phyloP scores from a whole-genome alignment of 2,329 filamentous ascomycete species.

The Drechslera avenae region DNA sequence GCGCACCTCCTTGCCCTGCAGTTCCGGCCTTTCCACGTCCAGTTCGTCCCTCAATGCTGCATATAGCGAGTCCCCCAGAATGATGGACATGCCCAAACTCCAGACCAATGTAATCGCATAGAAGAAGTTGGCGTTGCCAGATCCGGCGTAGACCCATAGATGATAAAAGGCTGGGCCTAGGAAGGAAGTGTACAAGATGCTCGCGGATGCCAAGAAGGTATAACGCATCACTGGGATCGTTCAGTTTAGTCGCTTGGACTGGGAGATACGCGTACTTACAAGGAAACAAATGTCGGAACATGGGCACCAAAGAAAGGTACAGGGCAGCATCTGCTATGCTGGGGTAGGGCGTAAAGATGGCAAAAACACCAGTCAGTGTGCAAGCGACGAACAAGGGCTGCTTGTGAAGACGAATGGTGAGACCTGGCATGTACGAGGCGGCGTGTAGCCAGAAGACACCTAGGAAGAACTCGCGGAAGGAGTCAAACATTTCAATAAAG shows the following conservation, averaged over 20 bases:
- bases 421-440: constrained; percentile 82
- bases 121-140: constrained; percentile 98
- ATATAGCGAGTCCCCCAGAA: constrained; percentile 87
- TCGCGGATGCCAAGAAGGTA: constrained; percentile 82
- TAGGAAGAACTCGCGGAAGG: constrained; percentile 94
- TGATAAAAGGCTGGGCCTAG: constrained; percentile 95
- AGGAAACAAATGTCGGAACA: constrained; percentile 91
- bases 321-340: constrained; percentile 88
- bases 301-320: constrained; percentile 79
- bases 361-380: constrained; percentile 85
- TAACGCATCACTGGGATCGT: constrained; percentile 77
- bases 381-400: constrained; percentile 88
- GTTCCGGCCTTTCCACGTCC: constrained; percentile 89
- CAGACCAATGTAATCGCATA: constrained; percentile 99
- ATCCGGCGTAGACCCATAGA: constrained; percentile 97
- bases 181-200: constrained; percentile 84
- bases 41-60: constrained; percentile 90
- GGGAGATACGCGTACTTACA: constrained; percentile 55
- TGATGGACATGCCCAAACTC: constrained; percentile 85
- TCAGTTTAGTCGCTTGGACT: not conserved
- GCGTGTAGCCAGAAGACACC: constrained; percentile 98
- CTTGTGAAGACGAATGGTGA: constrained; percentile 79
- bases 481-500: constrained; percentile 99
- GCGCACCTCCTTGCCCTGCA: constrained; percentile 83
- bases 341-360: constrained; percentile 96